Evolutionary conservation across 148 eudicot species (phyloP).

Genomic region (Chenopodium formosanum): DNA sequence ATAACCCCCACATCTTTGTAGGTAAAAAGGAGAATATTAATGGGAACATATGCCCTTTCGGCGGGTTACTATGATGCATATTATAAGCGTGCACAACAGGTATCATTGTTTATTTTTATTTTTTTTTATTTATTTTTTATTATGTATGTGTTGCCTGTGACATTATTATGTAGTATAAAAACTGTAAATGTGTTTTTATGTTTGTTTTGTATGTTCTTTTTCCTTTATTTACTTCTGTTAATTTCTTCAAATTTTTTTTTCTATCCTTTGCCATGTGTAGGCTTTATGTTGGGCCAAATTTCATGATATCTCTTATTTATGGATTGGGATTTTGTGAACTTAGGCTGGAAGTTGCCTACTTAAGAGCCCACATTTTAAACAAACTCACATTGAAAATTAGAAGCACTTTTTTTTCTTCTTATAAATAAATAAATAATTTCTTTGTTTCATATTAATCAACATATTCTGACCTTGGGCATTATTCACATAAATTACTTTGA

Average conservation of each 20-base stretch:
- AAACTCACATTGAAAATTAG: no score
- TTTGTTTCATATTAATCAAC: no score
- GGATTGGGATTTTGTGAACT: no score
- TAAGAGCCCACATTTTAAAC: no score
- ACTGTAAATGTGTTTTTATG: no score
- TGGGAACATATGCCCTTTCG: conserved; percentile 99
- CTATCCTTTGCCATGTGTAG: neutral
- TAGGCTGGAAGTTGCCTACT: no score
- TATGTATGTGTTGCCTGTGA: neutral
- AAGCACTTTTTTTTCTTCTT: no score
- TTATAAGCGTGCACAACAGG: conserved; percentile 99
- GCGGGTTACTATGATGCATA: conserved; percentile 99
- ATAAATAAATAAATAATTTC: no score
- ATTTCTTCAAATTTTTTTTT: neutral
- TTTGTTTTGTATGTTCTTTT: neutral
- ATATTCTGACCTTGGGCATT: no score
- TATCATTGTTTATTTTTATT: conserved; percentile 1
- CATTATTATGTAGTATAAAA: neutral
- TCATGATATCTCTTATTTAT: no score
- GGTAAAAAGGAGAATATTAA: conserved; percentile 95
- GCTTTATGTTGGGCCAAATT: no score
- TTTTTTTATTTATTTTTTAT: neutral
- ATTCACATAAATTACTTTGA: no score
- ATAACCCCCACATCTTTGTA: conserved; percentile 29
- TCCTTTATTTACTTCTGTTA: neutral